phyloP scores from a whole-genome alignment of 306 rosid species.

The Casuarina cunninghamiana region DNA sequence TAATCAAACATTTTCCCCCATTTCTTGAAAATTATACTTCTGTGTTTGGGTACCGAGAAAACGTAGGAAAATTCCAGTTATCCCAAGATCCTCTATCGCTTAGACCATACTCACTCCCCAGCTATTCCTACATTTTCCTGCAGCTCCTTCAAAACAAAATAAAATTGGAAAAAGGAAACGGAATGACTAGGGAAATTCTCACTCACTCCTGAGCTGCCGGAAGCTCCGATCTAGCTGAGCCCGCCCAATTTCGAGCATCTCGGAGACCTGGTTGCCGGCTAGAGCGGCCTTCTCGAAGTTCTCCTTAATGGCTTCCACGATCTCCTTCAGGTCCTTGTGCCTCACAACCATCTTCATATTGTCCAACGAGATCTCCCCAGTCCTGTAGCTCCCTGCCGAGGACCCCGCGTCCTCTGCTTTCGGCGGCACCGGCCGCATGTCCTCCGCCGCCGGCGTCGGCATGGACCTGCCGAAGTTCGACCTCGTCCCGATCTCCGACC shows the following conservation, averaged over 20 bases:
- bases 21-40: no score
- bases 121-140: constrained; percentile 14
- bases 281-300: constrained; percentile 77
- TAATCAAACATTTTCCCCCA: neutral
- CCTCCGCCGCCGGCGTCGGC: constrained; percentile 26
- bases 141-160: neutral
- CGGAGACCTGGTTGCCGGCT: constrained; percentile 83
- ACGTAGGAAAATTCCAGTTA: constrained; percentile 1
- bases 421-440: constrained; percentile 31
- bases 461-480: constrained; percentile 78
- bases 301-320: constrained; percentile 75
- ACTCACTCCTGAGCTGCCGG: constrained; percentile 77
- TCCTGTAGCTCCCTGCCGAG: constrained; percentile 35
- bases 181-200: neutral
- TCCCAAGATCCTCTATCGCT: no score
- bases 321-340: constrained; percentile 88
- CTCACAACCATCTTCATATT: constrained; percentile 90
- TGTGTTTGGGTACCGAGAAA: constrained; percentile 15
- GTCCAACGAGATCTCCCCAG: constrained; percentile 40
- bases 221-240: constrained; percentile 93
- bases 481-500: constrained; percentile 66
- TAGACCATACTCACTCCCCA: no score
- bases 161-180: neutral
- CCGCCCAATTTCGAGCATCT: constrained; percentile 74
- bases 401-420: constrained; percentile 40